A percentile compares a stretch with the other conserved stretches of the same genome.
Evolutionary conservation across 2,329 filamentous ascomycete species (phyloP).

Genomic region (Gaeumannomyces tritici): DNA sequence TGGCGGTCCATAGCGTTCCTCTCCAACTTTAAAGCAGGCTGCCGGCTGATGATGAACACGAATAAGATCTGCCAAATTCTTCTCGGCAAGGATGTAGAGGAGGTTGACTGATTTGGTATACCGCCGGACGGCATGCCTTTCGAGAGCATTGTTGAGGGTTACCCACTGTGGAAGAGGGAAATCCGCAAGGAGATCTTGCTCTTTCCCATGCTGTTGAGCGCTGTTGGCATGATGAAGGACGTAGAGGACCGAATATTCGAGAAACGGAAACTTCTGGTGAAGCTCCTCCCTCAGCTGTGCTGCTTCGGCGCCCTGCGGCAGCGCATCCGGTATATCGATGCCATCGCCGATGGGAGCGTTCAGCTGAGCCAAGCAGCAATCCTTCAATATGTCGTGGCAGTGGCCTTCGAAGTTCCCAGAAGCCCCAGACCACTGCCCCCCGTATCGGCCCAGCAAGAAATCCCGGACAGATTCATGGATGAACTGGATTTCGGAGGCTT

Average conservation of each 20-base stretch:
- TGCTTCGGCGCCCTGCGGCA: background rate
- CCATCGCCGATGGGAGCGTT: background rate
- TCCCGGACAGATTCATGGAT: slow-evolving; percentile 43
- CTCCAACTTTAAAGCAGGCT: background rate
- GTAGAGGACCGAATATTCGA: slow-evolving; percentile 31
- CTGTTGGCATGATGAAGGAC: slow-evolving; percentile 31
- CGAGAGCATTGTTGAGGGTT: slow-evolving; percentile 1
- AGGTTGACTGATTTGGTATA: slow-evolving; percentile 3
- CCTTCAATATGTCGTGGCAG: slow-evolving; percentile 32
- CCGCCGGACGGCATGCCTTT: background rate
- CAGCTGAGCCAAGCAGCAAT: slow-evolving; percentile 32
- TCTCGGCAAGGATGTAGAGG: slow-evolving; percentile 7
- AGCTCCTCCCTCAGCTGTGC: background rate
- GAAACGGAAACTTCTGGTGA: slow-evolving; percentile 27
- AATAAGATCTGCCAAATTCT: slow-evolving; percentile 6
- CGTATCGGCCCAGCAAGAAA: slow-evolving; percentile 29
- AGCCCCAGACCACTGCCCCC: slow-evolving; percentile 22
- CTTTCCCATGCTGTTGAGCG: slow-evolving; percentile 4
- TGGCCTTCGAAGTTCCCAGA: slow-evolving; percentile 17
- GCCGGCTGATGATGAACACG: background rate
- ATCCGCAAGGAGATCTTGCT: slow-evolving; percentile 2
- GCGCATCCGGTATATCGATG: background rate
- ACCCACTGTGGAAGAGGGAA: slow-evolving; percentile 5
- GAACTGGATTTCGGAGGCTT: slow-evolving; percentile 33
- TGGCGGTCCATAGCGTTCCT: slow-evolving; percentile 7